These are phyloP conservation scores for Backusella parvicylindrica DNA, from an alignment of 192 early-diverging fungal genomes.

Conservation along the genomic window DNA sequence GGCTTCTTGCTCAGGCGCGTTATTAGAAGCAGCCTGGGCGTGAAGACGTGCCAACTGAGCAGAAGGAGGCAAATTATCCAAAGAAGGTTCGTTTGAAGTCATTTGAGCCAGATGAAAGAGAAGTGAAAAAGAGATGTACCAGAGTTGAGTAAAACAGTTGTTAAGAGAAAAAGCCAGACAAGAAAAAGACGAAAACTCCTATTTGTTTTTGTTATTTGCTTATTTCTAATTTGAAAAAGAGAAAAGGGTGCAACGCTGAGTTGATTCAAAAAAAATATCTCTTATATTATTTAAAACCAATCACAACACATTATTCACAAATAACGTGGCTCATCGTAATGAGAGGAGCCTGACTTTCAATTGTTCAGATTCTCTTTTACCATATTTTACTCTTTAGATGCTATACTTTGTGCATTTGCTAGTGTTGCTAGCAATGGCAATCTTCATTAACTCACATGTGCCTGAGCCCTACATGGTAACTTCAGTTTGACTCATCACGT, in stretches of 20 bases:
- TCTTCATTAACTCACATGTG: background rate
- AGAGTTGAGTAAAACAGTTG: background rate
- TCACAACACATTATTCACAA: background rate
- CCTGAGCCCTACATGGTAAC: constrained; percentile 26
- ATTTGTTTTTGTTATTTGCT: background rate
- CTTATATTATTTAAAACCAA: background rate
- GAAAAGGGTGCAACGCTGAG: constrained; percentile 4
- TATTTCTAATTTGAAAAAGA: background rate
- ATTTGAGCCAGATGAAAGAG: constrained; percentile 13
- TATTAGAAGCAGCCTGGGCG: constrained; percentile 26
- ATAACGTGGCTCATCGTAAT: background rate
- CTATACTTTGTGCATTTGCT: background rate
- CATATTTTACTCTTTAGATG: background rate
- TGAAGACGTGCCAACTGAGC: constrained; percentile 35
- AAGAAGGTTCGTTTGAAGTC: constrained; percentile 11
- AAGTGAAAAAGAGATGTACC: background rate
- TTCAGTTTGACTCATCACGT: background rate
- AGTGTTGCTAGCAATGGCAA: background rate
- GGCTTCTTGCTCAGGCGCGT: constrained; percentile 13
- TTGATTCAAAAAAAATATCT: background rate
- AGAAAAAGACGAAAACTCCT: background rate
- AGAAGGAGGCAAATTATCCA: constrained; percentile 29
- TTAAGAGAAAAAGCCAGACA: constrained; percentile 5
- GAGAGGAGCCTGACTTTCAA: background rate
- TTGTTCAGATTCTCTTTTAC: background rate